Evolutionary conservation across 768 basidiomycete species (phyloP), one percentile per base, ranked within the genome.

Genomic region (Tulasnella sp.): DNA sequence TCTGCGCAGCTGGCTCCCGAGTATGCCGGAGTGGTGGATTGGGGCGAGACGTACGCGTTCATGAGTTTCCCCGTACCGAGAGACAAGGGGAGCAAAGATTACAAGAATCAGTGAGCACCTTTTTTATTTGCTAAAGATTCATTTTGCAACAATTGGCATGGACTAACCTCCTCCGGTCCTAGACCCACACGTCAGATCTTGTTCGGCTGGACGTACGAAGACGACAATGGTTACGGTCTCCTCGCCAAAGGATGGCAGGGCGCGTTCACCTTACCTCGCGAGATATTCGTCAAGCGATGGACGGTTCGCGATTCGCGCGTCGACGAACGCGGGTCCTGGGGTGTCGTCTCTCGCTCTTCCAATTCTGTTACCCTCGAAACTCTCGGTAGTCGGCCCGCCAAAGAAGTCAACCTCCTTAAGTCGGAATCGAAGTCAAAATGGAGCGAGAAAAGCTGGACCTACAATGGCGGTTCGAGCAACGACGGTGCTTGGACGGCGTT

Each of bases 31-130:
- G 60, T 64, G 0, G 60, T 64, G 7, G 60, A 64, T 8, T 64
- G 60, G 60, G 60, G 60, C 60, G 60, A 64, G 60, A 64, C 60
- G 28, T 64, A 64, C 60, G 60, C 60, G 60, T 64, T 64, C 28
- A 64, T 34, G 60, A 64, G 60, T 34, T 64, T 64, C 60, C 60
- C 60, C n/a, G 60, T 64, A 64, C 60, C 60, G 60, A 64, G 60
- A 18, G 60, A 28, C 3, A 64, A 64, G 60, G 60, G 60, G 11
- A 12, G 9, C 28, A 64, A 64, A 7, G 60, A 64, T 18, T 64
- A 64, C 28, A n/a, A 64, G 60, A 64, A 64, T 24, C 60, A 64
- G 60, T 64, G 60, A 64, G 60, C 14, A 8, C 14, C 8, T 64
- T 64, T n/a, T 18, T 28, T 11, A 60, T 4, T 11, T 1, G 7